Evolutionary conservation across 2,329 filamentous ascomycete genomes (phyloP).

Genomic region (Esteya vermicola): DNA sequence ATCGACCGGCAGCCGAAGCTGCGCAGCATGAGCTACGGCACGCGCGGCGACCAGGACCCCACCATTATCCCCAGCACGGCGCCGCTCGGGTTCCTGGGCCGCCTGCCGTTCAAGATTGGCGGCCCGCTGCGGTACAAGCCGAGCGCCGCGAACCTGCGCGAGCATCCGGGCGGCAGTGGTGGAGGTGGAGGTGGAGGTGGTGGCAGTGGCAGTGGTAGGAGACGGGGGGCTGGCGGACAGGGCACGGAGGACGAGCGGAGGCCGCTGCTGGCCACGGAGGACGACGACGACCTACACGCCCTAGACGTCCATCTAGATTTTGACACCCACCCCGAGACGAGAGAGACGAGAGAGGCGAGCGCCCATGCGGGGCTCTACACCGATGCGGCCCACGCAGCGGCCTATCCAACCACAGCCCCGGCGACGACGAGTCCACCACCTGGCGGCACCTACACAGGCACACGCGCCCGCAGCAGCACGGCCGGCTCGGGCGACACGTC

Average conservation of each 20-base stretch:
- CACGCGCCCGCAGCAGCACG: conserved; percentile 73
- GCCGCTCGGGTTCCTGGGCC: conserved; percentile 70
- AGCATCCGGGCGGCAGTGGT: conserved; percentile 47
- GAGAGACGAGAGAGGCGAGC: conserved; percentile 12
- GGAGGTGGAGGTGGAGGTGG: no score
- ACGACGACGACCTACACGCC: conserved; percentile 31
- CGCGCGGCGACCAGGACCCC: conserved; percentile 47
- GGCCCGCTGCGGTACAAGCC: conserved; percentile 77
- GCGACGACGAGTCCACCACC: background rate
- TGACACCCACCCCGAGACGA: conserved; percentile 5
- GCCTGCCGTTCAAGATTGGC: conserved; percentile 73
- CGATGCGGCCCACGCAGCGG: background rate
- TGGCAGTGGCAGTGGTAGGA: no score
- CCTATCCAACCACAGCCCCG: no score
- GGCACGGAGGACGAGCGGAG: conserved; percentile 40
- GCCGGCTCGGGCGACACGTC: conserved; percentile 67
- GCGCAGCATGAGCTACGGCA: conserved; percentile 83
- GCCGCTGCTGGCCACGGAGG: conserved; percentile 48
- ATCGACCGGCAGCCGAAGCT: conserved; percentile 48
- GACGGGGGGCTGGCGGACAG: no score
- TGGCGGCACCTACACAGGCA: no score
- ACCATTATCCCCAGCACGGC: conserved; percentile 84
- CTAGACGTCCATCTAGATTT: background rate
- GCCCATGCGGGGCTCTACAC: background rate
- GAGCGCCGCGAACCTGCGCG: conserved; percentile 78